These are phyloP conservation scores for Lentinus tigrinus DNA, from an alignment of 768 basidiomycete species.

Conservation along the genomic window DNA sequence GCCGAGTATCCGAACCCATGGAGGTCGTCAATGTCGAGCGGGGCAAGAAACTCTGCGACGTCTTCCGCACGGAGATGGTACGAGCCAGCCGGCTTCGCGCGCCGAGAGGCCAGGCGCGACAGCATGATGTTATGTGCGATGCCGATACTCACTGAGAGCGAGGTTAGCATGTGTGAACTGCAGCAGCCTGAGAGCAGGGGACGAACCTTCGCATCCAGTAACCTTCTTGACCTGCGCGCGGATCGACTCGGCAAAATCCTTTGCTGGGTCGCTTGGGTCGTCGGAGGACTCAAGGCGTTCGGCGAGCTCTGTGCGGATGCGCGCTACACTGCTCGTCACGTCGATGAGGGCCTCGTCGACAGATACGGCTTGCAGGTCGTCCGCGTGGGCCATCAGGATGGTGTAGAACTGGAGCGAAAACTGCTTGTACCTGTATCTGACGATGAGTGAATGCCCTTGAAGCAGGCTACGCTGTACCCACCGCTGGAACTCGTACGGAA, in stretches of 20 bases:
- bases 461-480: slow-evolving; percentile 29
- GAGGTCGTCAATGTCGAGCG: slow-evolving; percentile 74
- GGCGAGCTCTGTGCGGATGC: slow-evolving; percentile 30
- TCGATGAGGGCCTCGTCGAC: slow-evolving; percentile 96
- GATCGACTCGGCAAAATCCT: slow-evolving; percentile 78
- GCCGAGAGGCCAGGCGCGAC: slow-evolving; percentile 86
- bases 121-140: slow-evolving; percentile 90
- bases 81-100: slow-evolving; percentile 88
- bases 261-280: slow-evolving; percentile 54
- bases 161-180: background rate
- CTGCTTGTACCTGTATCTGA: slow-evolving; percentile 69
- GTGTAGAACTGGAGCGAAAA: slow-evolving; percentile 89
- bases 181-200: background rate
- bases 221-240: slow-evolving; percentile 70
- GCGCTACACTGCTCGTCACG: slow-evolving; percentile 62
- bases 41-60: slow-evolving; percentile 54
- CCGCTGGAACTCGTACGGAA: slow-evolving; percentile 94
- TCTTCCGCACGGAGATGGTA: slow-evolving; percentile 66
- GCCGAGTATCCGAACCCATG: slow-evolving; percentile 84
- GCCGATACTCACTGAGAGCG: slow-evolving; percentile 77
- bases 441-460: background rate
- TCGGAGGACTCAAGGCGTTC: slow-evolving; percentile 22
- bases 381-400: slow-evolving; percentile 84
- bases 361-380: slow-evolving; percentile 92
- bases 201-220: slow-evolving; percentile 84